Evolutionary conservation across 768 basidiomycete genomes (phyloP).

Genomic region (Amanita subjunquillea): DNA sequence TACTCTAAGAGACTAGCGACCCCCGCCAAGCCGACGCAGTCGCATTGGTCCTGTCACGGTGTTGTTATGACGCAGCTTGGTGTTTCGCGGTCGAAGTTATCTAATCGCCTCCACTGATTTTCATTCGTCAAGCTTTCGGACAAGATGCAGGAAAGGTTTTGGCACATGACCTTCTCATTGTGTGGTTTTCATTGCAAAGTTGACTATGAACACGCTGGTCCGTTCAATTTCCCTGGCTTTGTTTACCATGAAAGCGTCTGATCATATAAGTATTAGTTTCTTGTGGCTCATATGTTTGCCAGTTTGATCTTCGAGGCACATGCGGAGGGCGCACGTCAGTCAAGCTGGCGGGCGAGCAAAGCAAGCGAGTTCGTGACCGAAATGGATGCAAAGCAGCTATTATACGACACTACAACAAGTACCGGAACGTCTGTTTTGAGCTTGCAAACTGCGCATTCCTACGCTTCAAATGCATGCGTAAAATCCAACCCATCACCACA

Average conservation of each 20-base stretch:
- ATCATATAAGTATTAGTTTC: constrained; percentile 36
- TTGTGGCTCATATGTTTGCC: constrained; percentile 68
- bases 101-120: not conserved
- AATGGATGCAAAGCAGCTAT: not conserved
- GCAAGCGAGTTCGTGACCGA: constrained; percentile 31
- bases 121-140: constrained; percentile 52
- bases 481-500: constrained; percentile 42
- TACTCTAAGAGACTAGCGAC: too few relatives aligned
- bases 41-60: constrained; percentile 45
- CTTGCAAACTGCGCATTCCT: constrained; percentile 28
- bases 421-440: constrained; percentile 37
- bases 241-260: not conserved
- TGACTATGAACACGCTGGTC: constrained; percentile 48
- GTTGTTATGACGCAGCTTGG: not conserved
- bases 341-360: constrained; percentile 75
- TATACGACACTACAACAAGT: constrained; percentile 28
- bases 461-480: constrained; percentile 24
- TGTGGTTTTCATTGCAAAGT: constrained; percentile 57
- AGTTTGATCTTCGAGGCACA: constrained; percentile 33
- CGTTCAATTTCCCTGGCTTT: constrained; percentile 52
- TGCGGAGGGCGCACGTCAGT: constrained; percentile 44
- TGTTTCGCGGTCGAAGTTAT: not conserved
- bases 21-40: constrained; percentile 9
- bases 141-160: constrained; percentile 56
- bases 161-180: constrained; percentile 47